Conservation (phyloP, 768 basidiomycete species). For the Lentinus tigrinus region DNA sequence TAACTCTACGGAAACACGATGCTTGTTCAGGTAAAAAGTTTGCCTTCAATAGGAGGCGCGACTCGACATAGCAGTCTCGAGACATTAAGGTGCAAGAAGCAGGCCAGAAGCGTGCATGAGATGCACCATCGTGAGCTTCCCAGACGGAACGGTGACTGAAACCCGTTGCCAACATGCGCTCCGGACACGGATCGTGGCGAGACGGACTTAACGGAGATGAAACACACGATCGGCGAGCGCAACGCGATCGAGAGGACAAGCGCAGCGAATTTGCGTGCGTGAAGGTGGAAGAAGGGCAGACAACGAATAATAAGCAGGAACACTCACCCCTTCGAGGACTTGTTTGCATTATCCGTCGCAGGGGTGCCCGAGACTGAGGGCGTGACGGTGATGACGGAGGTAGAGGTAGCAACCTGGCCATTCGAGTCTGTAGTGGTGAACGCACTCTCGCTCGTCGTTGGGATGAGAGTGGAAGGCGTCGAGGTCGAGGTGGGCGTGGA, state of each 20-base stretch:
- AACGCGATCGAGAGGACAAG: background rate
- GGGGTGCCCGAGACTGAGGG: background rate
- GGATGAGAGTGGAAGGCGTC: background rate
- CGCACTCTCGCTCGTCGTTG: background rate
- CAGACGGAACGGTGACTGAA: no score
- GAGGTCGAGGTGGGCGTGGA: background rate
- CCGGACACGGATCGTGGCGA: no score
- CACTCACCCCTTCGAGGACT: conserved; percentile 20
- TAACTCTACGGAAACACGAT: no score
- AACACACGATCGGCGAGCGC: no score
- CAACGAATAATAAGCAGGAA: background rate
- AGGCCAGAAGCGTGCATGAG: no score
- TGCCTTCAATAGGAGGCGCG: no score
- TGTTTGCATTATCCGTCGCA: background rate
- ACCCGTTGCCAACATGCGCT: no score
- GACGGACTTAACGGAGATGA: background rate
- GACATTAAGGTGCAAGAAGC: no score
- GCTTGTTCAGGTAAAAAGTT: no score
- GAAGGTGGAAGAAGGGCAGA: background rate
- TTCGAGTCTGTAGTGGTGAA: background rate
- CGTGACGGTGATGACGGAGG: conserved; percentile 12
- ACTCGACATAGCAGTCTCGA: no score
- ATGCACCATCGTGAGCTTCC: no score
- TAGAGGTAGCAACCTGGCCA: conserved; percentile 15
- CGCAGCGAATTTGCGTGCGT: background rate